A percentile compares a stretch with the other conserved stretches of the same genome.
phyloP scores from a whole-genome alignment of 2,329 filamentous ascomycete genomes.

The Aspergillus fumigatus region DNA sequence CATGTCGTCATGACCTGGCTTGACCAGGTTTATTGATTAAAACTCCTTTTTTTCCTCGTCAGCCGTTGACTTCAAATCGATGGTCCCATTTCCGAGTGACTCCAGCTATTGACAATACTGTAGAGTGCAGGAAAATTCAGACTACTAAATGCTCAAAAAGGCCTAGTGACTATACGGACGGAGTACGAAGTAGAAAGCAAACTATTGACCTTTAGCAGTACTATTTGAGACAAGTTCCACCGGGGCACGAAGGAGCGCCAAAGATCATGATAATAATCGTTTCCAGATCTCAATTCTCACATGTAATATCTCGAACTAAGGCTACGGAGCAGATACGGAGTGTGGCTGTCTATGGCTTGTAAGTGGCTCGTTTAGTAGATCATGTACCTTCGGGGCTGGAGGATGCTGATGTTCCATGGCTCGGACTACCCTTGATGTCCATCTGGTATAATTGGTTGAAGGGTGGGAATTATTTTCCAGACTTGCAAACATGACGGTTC shows the following conservation, averaged over 20 bases:
- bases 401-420: neutral
- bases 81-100: neutral
- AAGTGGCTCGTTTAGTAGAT: neutral
- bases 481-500: neutral
- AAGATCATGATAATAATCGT: neutral
- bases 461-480: neutral
- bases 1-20: slow-evolving; percentile 16
- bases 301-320: neutral
- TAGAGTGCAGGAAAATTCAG: neutral
- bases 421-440: neutral
- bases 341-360: neutral
- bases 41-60: neutral
- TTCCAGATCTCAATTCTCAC: neutral
- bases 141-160: too few relatives aligned
- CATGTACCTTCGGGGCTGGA: neutral
- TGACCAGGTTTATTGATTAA: slow-evolving; percentile 4
- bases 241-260: neutral
- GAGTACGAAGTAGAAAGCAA: neutral
- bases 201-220: neutral
- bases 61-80: neutral
- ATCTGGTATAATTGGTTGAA: neutral
- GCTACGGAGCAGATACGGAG: neutral
- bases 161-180: too few relatives aligned
- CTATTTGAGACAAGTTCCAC: neutral
- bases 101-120: neutral